phyloP scores from a whole-genome alignment of 116 monocot species.

The Zostera marina region DNA sequence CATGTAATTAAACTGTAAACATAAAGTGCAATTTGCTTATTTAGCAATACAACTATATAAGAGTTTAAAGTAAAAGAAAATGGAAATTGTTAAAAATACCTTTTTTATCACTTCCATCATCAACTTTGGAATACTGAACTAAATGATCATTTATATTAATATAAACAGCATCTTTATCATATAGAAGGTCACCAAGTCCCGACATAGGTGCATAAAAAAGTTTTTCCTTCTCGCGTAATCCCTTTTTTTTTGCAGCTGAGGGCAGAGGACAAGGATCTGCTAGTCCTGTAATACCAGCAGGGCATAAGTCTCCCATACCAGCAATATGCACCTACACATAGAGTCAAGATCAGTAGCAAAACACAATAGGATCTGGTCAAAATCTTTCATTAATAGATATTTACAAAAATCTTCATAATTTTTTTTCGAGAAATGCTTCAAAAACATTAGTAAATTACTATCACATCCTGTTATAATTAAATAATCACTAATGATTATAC shows the following conservation, averaged over 20 bases:
- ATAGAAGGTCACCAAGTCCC: constrained; percentile 90
- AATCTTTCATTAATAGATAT: too few species aligned
- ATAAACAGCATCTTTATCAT: constrained; percentile 98
- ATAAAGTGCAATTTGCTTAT: too few species aligned
- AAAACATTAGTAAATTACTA: too few species aligned
- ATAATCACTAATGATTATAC: too few species aligned
- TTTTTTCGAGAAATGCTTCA: too few species aligned
- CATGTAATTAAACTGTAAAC: too few species aligned
- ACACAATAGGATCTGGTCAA: too few species aligned
- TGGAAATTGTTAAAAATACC: constrained; percentile 16
- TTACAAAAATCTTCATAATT: too few species aligned
- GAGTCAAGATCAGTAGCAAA: background rate
- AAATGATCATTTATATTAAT: constrained; percentile 86
- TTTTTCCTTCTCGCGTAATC: constrained; percentile 90
- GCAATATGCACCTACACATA: constrained; percentile 77
- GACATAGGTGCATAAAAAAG: constrained; percentile 98
- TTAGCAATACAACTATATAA: too few species aligned
- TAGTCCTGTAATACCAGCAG: constrained; percentile 57
- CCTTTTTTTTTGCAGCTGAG: constrained; percentile 91
- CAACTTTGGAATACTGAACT: constrained; percentile 84
- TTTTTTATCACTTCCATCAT: constrained; percentile 33
- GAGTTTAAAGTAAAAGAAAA: background rate
- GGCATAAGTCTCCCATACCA: constrained; percentile 70
- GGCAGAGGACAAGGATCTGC: constrained; percentile 92
- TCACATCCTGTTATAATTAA: too few species aligned